A percentile compares a stretch with the other conserved stretches of the same genome.
Evolutionary conservation across 1,139 yeast species (phyloP).

Genomic region (Lodderomyces metapsilosis): DNA sequence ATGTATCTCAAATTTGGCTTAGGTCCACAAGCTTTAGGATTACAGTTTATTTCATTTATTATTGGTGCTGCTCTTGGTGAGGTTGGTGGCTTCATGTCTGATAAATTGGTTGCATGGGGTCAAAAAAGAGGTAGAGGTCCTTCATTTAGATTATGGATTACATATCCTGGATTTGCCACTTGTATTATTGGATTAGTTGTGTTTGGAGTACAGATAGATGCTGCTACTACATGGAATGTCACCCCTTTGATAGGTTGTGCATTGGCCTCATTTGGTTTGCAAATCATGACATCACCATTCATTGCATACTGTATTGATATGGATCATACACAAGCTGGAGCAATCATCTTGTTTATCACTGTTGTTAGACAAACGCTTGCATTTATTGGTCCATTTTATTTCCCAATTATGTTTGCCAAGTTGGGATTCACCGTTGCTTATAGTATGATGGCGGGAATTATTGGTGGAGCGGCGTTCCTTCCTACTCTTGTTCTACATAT

Average conservation of each 20-base stretch:
- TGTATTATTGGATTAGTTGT: constrained; percentile 18
- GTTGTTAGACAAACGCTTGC: constrained; percentile 19
- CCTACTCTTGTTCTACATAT: constrained; percentile 7
- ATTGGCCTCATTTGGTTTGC: constrained; percentile 19
- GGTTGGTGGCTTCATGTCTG: constrained; percentile 21
- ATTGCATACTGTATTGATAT: constrained; percentile 20
- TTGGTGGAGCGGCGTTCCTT: constrained; percentile 11
- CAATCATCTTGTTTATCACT: constrained; percentile 18
- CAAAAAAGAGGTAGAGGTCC: constrained; percentile 10
- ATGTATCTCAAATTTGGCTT: constrained; percentile 17
- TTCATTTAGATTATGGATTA: constrained; percentile 18
- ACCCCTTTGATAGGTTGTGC: constrained; percentile 20
- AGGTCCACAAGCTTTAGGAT: constrained; percentile 20
- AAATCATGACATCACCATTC: constrained; percentile 19
- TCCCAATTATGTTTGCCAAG: constrained; percentile 18
- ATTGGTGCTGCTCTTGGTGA: constrained; percentile 21
- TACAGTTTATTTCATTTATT: constrained; percentile 19
- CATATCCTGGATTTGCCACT: constrained; percentile 19
- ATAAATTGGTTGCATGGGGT: constrained; percentile 17
- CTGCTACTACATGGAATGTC: constrained; percentile 15
- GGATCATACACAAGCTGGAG: constrained; percentile 13
- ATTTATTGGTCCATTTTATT: constrained; percentile 22
- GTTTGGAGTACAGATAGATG: constrained; percentile 18
- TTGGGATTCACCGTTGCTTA: constrained; percentile 18
- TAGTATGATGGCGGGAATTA: constrained; percentile 18